These are phyloP conservation scores for Stephania yunnanensis DNA, from an alignment of 164 flowering plant genomes.

Conservation along the genomic window DNA sequence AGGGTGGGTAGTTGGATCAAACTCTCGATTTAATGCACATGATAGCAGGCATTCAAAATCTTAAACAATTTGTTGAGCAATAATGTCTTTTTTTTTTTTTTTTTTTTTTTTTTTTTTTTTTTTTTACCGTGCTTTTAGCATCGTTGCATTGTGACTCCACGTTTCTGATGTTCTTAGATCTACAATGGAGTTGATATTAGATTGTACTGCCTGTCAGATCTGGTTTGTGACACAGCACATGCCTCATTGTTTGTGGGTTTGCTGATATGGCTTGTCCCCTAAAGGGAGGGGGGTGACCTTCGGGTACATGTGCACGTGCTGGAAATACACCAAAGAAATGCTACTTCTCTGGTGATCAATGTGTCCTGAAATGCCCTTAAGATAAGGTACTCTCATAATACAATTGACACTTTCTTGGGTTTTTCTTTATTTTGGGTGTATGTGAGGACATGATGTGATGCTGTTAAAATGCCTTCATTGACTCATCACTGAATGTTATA, in stretches of 20 bases:
- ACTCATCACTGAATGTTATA: no score
- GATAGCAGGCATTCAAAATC: no score
- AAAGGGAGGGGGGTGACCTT: neutral
- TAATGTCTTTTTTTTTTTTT: no score
- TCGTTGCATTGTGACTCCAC: no score
- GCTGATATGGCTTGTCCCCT: neutral
- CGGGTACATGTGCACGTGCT: constrained; percentile 4
- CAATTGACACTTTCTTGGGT: no score
- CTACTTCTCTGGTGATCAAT: neutral
- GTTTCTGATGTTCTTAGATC: neutral
- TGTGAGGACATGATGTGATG: no score
- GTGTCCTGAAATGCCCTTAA: neutral
- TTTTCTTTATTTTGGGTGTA: no score
- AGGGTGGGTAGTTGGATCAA: neutral
- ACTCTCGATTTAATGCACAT: neutral
- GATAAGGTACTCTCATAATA: neutral
- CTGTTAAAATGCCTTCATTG: no score
- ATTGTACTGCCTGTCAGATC: neutral
- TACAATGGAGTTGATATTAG: neutral
- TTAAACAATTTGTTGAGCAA: no score
- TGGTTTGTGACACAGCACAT: neutral
- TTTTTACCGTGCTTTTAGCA: no score
- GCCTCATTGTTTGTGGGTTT: neutral
- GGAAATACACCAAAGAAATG: neutral
- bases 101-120: no score